Percentiles rank a stretch among this genome's conserved stretches.
These are phyloP conservation scores for Orobanche coerulescens DNA, from an alignment of 257 asterid species.

Conservation along the genomic window DNA sequence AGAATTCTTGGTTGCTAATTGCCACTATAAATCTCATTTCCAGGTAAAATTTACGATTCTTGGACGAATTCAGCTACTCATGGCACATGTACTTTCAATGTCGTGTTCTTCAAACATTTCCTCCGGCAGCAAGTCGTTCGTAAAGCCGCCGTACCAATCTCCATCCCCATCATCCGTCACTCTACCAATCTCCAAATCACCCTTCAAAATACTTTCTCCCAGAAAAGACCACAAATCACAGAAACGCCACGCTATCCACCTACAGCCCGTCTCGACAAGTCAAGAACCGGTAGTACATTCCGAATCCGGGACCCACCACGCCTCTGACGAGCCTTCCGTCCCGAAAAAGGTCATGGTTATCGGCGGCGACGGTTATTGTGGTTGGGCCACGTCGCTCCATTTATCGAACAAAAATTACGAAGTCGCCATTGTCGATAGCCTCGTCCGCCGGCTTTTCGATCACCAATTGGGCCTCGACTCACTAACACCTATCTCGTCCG, in stretches of 20 bases:
- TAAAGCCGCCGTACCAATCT: constrained; percentile 26
- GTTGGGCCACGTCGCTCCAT: constrained; percentile 36
- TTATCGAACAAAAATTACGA: constrained; percentile 33
- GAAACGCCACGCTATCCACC: constrained; percentile 24
- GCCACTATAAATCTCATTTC: background rate
- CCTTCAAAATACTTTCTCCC: constrained; percentile 22
- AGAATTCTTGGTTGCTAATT: background rate
- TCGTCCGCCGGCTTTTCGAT: constrained; percentile 80
- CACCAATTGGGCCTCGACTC: constrained; percentile 91
- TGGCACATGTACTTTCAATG: constrained; percentile 67
- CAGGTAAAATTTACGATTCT: constrained; percentile 26
- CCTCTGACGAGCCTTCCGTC: constrained; percentile 27
- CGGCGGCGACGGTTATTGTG: constrained; percentile 88
- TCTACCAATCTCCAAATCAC: constrained; percentile 25
- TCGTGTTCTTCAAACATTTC: constrained; percentile 48
- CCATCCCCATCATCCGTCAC: constrained; percentile 30
- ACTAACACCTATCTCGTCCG: constrained; percentile 81
- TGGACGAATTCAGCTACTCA: constrained; percentile 17
- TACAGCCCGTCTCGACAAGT: constrained; percentile 46
- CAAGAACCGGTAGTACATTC: constrained; percentile 45
- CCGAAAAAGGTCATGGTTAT: constrained; percentile 80
- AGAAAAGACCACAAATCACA: constrained; percentile 17
- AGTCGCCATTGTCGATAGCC: constrained; percentile 81
- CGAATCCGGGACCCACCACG: constrained; percentile 28
- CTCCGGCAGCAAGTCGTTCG: constrained; percentile 25